phyloP scores from a whole-genome alignment of 768 basidiomycete species.

The Phylloporus rhodoxanthus region DNA sequence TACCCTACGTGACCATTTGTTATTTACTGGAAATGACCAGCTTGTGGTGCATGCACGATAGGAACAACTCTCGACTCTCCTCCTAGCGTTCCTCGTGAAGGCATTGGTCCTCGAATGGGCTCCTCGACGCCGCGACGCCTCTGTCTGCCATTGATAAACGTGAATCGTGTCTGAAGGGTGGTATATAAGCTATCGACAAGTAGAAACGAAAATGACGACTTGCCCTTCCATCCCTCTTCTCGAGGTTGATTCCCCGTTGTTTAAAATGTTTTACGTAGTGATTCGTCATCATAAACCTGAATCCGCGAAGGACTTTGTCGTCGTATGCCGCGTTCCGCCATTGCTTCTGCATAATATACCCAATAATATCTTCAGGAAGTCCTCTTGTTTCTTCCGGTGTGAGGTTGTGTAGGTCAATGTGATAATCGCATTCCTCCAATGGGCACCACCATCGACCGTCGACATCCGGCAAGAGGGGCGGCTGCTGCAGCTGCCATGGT shows the following conservation, averaged over 20 bases:
- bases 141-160: slow-evolving; percentile 4
- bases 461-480: slow-evolving; percentile 38
- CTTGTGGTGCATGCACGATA: slow-evolving; percentile 16
- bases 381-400: slow-evolving; percentile 28
- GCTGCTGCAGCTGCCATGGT: slow-evolving; percentile 32
- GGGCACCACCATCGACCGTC: slow-evolving; percentile 52
- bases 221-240: slow-evolving; percentile 16
- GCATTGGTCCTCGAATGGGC: slow-evolving; percentile 20
- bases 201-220: slow-evolving; percentile 1
- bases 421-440: slow-evolving; percentile 36
- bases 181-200: neutral
- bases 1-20: neutral
- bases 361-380: slow-evolving; percentile 18
- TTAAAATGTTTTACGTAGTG: slow-evolving; percentile 24
- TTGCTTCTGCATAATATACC: slow-evolving; percentile 25
- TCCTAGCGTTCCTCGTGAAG: slow-evolving; percentile 17
- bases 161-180: slow-evolving; percentile 11
- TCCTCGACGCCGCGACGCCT: neutral
- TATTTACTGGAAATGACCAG: slow-evolving; percentile 2
- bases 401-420: slow-evolving; percentile 43
- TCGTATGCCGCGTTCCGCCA: slow-evolving; percentile 37
- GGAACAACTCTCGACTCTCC: slow-evolving; percentile 25
- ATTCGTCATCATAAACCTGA: slow-evolving; percentile 19
- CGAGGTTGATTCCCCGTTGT: slow-evolving; percentile 15
- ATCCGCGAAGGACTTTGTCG: slow-evolving; percentile 17